Base-by-base conservation (phyloP, 352 stramenopile species). In the Pythium sukuiense region DNA sequence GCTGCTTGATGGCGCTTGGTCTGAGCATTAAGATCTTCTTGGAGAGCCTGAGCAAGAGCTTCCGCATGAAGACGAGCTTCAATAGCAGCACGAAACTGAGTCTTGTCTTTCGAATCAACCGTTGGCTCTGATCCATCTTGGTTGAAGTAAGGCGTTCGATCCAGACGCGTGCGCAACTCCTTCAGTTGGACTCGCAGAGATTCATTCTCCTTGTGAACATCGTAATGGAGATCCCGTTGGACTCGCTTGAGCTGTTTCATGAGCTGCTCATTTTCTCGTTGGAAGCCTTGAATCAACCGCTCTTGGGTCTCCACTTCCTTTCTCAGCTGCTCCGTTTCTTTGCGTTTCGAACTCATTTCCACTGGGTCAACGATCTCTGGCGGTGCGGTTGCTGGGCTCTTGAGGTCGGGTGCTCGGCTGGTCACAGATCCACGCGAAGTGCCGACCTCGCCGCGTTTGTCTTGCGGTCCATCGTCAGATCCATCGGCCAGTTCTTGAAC, bases 211-310 rank as follows among this genome's bases (percentile, higher is more conserved):
- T 80, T 46, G 63, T 89, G 81, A n/a, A 89, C 76, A 29, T 95
- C 80, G 58, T 88, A 91, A 26, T 87, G 75, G 6, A 78, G 59
- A 20, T 88, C 79, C 30, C 85, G 71, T 30, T 83, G 83, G 30
- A 88, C 59, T 46, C 81, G 73, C 53, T 90, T 90, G 0, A 94
- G 69, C 55, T 93, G 83, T 13, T 76, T 78, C 87, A 94, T 95
- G 1, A 95, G 63, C 27, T 86, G 81, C 33, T 94, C 83, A 55
- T 95, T 95, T 50, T 95, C 87, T 43, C 80, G 79, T 68, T 94
- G 87, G 61, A 87, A 95, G 0, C 81, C 87, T 62, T 82, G 73
- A 61, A 95, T 93, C 26, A 94, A 72, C 13, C 59, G 79, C 45
- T 94, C 85, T 72, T 95, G 87, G 0, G 80, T 87, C 3, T 50